phyloP scores from a whole-genome alignment of 2,329 filamentous ascomycete genomes.

The Aspergillus chevalieri region DNA sequence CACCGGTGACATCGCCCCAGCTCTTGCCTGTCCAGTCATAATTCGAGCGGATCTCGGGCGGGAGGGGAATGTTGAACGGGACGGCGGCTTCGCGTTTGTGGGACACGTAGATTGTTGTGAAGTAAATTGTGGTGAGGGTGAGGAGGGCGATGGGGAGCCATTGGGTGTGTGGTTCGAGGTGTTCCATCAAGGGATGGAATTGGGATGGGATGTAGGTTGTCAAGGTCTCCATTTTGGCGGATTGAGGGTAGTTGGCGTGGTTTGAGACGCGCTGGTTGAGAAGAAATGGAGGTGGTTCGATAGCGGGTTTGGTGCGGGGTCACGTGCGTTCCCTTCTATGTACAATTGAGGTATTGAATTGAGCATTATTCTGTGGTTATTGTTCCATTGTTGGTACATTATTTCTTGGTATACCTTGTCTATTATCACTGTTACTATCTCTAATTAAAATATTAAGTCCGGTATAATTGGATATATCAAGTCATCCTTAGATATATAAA shows the following conservation, averaged over 20 bases:
- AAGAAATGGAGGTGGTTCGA: background rate
- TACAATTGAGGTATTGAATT: too few relatives aligned
- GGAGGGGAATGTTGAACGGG: constrained; percentile 33
- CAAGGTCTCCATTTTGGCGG: constrained; percentile 20
- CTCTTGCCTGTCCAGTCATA: constrained; percentile 22
- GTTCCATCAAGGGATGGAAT: constrained; percentile 14
- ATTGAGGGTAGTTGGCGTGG: constrained; percentile 10
- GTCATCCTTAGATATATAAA: too few relatives aligned
- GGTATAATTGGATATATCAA: too few relatives aligned
- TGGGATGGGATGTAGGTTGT: constrained; percentile 16
- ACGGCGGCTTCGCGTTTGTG: constrained; percentile 28
- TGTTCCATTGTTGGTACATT: too few relatives aligned
- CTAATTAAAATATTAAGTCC: too few relatives aligned
- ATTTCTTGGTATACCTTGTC: too few relatives aligned
- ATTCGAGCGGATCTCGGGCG: constrained; percentile 25
- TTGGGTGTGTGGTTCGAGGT: constrained; percentile 15
- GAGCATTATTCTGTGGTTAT: too few relatives aligned
- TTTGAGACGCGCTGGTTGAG: constrained; percentile 1
- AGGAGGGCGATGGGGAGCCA: constrained; percentile 20
- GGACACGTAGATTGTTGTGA: constrained; percentile 26
- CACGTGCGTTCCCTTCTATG: background rate
- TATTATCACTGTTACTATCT: too few relatives aligned
- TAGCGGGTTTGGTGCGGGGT: background rate
- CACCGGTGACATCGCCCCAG: constrained; percentile 31
- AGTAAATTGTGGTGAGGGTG: constrained; percentile 26